Evolutionary conservation across 352 stramenopile species (phyloP), one percentile per base, ranked within the genome.

Genomic region (Phytophthora pseudosyringae): DNA sequence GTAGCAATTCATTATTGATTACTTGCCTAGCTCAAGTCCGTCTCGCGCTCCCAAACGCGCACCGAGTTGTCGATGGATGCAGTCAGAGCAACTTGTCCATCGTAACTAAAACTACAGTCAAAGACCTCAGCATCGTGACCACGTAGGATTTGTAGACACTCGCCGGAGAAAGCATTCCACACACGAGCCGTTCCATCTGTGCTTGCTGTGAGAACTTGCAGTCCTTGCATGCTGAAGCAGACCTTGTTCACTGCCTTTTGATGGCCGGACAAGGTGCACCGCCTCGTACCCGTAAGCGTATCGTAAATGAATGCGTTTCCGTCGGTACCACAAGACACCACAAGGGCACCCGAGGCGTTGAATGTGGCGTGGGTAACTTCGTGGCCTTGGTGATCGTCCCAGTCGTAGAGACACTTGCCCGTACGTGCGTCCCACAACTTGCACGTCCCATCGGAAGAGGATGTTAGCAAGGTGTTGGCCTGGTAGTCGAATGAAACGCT

Each of bases 401-500:
- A 64, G 28, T 87, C 70, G 52, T 91, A 91, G 9, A 94, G 69
- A 25, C 67, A 75, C n/a, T 89, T 87, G 15, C 81, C 73, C 0
- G 71, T 82, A 5, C 82, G 78, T 1, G 83, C 75, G 39, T 94
- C 86, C 86, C 86, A 94, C 32, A 93, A 63, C 68, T 88, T 90
- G 57, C 78, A 86, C 4, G 76, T 83, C 1, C 60, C 61, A 26
- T 91, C 81, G 4, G 71, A 64, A n/a, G 81, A 91, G 0, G 80
- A 78, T 1, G 80, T 88, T 5, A 84, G 40, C 0, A 94, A 52
- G 11, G 89, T 54, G 15, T 85, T 81, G 5, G 66, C 78, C 46
- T 80, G 54, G 49, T 87, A 81, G 58, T 92, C 85, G 46, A 94
- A 92, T 33, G 59, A 48, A 13, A 90, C 71, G n/a, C 59, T 88